Conservation (phyloP, 2,329 filamentous ascomycete species). For the Fusarium sp. region DNA sequence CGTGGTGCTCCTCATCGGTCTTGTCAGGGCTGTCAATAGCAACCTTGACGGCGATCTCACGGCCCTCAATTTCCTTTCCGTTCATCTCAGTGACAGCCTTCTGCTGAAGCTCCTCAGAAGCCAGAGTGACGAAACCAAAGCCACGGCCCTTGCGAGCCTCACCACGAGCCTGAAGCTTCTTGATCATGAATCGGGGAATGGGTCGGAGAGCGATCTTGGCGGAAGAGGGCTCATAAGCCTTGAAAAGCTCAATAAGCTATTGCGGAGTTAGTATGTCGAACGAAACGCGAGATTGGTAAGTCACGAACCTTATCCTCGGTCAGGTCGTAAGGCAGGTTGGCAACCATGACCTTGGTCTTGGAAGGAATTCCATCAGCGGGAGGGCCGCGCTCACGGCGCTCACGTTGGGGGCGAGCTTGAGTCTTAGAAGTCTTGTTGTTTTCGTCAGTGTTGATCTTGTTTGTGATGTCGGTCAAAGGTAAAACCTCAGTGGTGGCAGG, state of each 20-base stretch:
- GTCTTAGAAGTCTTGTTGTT: conserved; percentile 72
- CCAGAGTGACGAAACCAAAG: conserved; percentile 97
- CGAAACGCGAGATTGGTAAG: not conserved
- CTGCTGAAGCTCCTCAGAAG: conserved; percentile 95
- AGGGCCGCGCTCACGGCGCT: conserved; percentile 87
- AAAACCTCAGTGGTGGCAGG: conserved; percentile 68
- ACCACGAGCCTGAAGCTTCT: conserved; percentile 98
- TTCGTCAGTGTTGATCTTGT: conserved; percentile 70
- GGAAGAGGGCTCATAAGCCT: conserved; percentile 89
- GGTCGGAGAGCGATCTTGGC: conserved; percentile 99
- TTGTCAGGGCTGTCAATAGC: conserved; percentile 99
- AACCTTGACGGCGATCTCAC: conserved; percentile 99
- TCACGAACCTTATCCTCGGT: conserved; percentile 90
- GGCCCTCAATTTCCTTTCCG: conserved; percentile 98
- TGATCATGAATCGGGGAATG: conserved; percentile 99
- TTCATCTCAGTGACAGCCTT: conserved; percentile 99
- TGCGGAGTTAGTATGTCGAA: conserved; percentile 43
- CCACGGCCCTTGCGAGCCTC: conserved; percentile 99
- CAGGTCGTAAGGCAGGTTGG: conserved; percentile 98
- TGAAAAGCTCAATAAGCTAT: conserved; percentile 97
- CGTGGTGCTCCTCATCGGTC: conserved; percentile 82
- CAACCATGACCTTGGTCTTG: conserved; percentile 99
- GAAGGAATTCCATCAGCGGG: conserved; percentile 97
- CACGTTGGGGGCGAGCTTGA: conserved; percentile 69
- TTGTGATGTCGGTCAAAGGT: conserved; percentile 74